A percentile compares a stretch with the other conserved stretches of the same genome.
Evolutionary conservation across 2,329 filamentous ascomycete genomes (phyloP).

Genomic region (Xylariaceae sp.): DNA sequence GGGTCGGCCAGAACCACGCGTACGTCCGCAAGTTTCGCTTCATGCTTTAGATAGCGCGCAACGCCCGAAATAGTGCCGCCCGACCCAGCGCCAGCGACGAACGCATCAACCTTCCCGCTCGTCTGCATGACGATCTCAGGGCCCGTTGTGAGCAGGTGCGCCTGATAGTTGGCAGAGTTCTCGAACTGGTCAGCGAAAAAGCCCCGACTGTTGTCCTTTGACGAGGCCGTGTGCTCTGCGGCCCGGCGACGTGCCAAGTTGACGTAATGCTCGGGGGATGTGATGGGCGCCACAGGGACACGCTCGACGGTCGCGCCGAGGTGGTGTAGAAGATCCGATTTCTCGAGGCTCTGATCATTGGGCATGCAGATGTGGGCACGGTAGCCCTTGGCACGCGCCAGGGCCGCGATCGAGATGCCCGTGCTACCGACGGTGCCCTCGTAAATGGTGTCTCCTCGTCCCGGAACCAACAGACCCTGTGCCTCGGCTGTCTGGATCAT

Average conservation of each 20-base stretch:
- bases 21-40: conserved; percentile 44
- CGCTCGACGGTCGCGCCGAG: conserved; percentile 90
- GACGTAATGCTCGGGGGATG: conserved; percentile 90
- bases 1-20: conserved; percentile 80
- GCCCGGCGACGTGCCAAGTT: conserved; percentile 80
- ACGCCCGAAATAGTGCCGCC: conserved; percentile 91
- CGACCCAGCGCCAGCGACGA: conserved; percentile 89
- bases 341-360: conserved; percentile 81
- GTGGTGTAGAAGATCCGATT: conserved; percentile 80
- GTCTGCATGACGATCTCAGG: conserved; percentile 85
- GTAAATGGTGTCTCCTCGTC: conserved; percentile 89
- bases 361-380: conserved; percentile 97
- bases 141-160: conserved; percentile 77
- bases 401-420: conserved; percentile 85
- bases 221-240: conserved; percentile 59
- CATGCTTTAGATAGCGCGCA: conserved; percentile 73
- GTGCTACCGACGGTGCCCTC: conserved; percentile 96
- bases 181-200: conserved; percentile 98
- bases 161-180: conserved; percentile 78
- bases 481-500: conserved; percentile 83
- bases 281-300: conserved; percentile 85
- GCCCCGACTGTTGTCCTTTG: conserved; percentile 61
- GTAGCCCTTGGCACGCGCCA: conserved; percentile 85
- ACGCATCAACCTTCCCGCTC: conserved; percentile 69
- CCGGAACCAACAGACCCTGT: conserved; percentile 66